Conservation (phyloP, 768 basidiomycete genomes). For the Russula griseocarnosa region DNA sequence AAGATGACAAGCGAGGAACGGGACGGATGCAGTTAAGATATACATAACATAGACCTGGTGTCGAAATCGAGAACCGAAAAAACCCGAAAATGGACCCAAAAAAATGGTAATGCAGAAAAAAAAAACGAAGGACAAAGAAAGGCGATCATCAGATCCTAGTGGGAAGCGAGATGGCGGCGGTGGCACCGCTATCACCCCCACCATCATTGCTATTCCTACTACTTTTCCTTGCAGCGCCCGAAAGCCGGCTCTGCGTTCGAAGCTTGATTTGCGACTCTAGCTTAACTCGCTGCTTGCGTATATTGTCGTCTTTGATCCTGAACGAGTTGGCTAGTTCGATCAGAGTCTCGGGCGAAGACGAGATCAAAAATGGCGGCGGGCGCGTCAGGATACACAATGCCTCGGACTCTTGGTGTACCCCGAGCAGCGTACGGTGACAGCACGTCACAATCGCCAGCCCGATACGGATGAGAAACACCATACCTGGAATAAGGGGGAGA, state of each 20-base stretch:
- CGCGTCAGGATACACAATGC: constrained; percentile 47
- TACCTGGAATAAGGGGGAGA: constrained; percentile 42
- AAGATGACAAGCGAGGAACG: not conserved
- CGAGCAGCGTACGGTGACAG: constrained; percentile 56
- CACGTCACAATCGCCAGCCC: constrained; percentile 61
- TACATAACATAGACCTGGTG: not conserved
- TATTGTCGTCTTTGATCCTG: constrained; percentile 75
- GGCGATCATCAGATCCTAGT: constrained; percentile 14
- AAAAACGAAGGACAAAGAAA: constrained; percentile 1
- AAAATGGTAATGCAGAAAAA: not conserved
- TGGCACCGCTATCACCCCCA: not conserved
- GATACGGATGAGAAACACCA: constrained; percentile 70
- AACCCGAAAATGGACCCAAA: not conserved
- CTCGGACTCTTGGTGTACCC: constrained; percentile 45
- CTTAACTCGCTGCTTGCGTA: constrained; percentile 70
- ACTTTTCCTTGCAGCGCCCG: constrained; percentile 6
- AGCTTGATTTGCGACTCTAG: constrained; percentile 70
- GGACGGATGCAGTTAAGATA: not conserved
- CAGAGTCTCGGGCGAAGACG: constrained; percentile 57
- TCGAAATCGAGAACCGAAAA: not conserved
- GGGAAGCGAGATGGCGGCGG: constrained; percentile 33
- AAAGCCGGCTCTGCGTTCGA: constrained; percentile 42
- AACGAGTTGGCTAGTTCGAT: constrained; percentile 57
- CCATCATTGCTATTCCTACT: not conserved
- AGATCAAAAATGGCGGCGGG: constrained; percentile 52